Evolutionary conservation across 768 basidiomycete genomes (phyloP), one percentile per base, ranked within the genome.

Genomic region (Erythrobasidium yunnanense): DNA sequence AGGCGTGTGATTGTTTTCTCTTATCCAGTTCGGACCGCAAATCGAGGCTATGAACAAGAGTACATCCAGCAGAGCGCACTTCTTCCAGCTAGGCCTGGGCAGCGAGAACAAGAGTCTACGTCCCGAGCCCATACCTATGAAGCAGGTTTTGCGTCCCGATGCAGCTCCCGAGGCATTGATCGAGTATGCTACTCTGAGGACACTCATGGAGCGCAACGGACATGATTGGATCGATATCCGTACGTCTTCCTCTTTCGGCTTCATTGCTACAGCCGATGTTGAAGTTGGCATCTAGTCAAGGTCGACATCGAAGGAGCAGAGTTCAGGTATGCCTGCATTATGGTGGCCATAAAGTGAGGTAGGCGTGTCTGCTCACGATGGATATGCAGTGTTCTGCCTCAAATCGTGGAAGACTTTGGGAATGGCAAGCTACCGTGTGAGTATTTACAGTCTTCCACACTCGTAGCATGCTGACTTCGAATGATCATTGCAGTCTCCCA

Each of bases 291-390:
- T 52, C 20, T 30, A 52, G 50, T 58, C 35, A 58, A 86, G 74
- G 77, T 87, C 57, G 86, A 87, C 73, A 81, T 85, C 27, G 86
- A 87, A 70, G 81, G 83, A 42, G 80, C 80, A 74, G 86, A 87
- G 70, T 87, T 84, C 73, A 80, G 81, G 54, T 81, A 83, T 34
- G 54, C 33, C 22, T 11, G 22, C 22, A 15, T 15, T 15, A 45
- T 45, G 22, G 42, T 45, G 15, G 8, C 50, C 8, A 27, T 27
- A 20, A 52, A 22, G 8, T 15, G 15, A 11, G 50, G 8, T 52
- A 52, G 8, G 8, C 20, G 11, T 23, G 15, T 11, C 8, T 17
- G 8, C 11, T 55, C 18, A 13, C 33, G 23, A 4, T 8, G 18
- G 23, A 33, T 2, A 20, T 15, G 4, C 30, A 55, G 54, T 18